Evolutionary conservation across 768 basidiomycete species (phyloP), one percentile per base, ranked within the genome.

Genomic region (Tricholoma sp.): DNA sequence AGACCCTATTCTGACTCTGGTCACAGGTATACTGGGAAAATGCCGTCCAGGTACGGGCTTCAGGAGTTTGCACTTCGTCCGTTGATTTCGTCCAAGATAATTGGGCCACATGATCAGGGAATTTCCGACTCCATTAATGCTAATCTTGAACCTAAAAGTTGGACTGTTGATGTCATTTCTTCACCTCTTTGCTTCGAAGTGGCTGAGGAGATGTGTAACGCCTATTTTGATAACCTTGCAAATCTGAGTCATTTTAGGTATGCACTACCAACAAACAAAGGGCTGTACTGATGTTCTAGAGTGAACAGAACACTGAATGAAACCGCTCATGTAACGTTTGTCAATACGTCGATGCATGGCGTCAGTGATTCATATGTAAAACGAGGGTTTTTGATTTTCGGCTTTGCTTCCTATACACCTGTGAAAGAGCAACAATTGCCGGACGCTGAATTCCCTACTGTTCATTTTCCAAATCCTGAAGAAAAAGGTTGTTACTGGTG

Each of bases 301-400:
- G 41, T 22, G 29, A 57, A 41, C 24, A 54, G 57, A n/a, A n/a
- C 57, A 34, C n/a, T 77, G 22, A 84, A 82, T 60, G 61, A 70
- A 0, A 60, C 63, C 5, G 65, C 72, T 1, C 35, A 71, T 4
- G 57, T 86, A 59, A 81, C 76, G 62, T 91, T 94, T 62, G 88
- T 91, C 18, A 91, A 92, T 66, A 95, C 94, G 0, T 88, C 92
- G 0, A 86, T 95, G 88, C 93, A 95, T 63, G 93, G 93, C 0
- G 93, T 95, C 54, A 85, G 91, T 61, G 80, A 93, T 67, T 70
- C 75, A 4, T 87, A 88, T 62, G 76, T 83, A 39, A 70, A 69
- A 7, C 68, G 74, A 51, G 86, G 83, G 0, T 88, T 94, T 58
- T 70, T 75, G 37, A 59, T 71, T 3, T 84, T 83, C 57, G 84